These are phyloP conservation scores for Scheffersomyces cryptocercus DNA, from an alignment of 1,139 yeast genomes.

Conservation along the genomic window DNA sequence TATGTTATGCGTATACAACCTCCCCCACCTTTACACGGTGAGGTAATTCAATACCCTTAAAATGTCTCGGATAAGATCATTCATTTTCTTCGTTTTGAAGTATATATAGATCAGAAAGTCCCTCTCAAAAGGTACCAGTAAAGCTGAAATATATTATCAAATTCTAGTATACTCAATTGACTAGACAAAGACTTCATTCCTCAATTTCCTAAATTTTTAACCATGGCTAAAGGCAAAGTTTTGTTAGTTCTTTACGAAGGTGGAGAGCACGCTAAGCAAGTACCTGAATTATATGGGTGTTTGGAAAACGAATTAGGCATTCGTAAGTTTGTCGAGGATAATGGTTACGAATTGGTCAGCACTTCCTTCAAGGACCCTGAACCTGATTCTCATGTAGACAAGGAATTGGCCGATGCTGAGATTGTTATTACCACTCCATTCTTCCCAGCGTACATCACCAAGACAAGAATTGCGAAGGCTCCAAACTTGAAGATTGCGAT, in stretches of 20 bases:
- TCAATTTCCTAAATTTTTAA: neutral
- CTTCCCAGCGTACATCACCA: slow-evolving; percentile 77
- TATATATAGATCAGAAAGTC: too few species aligned
- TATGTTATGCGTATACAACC: too few species aligned
- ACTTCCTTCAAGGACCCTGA: slow-evolving; percentile 74
- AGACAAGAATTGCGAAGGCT: slow-evolving; percentile 67
- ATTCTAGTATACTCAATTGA: too few species aligned
- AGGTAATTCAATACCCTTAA: too few species aligned
- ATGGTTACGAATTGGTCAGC: slow-evolving; percentile 69
- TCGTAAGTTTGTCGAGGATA: slow-evolving; percentile 59
- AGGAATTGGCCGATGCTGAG: slow-evolving; percentile 69
- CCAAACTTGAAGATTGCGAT: slow-evolving; percentile 70
- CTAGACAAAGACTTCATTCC: too few species aligned
- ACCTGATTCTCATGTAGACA: slow-evolving; percentile 55
- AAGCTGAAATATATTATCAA: too few species aligned
- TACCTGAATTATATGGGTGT: slow-evolving; percentile 64
- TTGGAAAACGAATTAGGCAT: slow-evolving; percentile 78
- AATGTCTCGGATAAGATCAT: too few species aligned
- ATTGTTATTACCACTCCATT: slow-evolving; percentile 81
- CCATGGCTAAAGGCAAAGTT: slow-evolving; percentile 39
- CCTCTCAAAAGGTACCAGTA: too few species aligned
- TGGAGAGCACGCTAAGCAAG: slow-evolving; percentile 59
- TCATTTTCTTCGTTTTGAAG: too few species aligned
- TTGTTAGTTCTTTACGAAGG: slow-evolving; percentile 60
- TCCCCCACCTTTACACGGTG: too few species aligned